These are phyloP conservation scores for Glaciozyma antarctica DNA, from an alignment of 768 basidiomycete genomes.

Conservation along the genomic window DNA sequence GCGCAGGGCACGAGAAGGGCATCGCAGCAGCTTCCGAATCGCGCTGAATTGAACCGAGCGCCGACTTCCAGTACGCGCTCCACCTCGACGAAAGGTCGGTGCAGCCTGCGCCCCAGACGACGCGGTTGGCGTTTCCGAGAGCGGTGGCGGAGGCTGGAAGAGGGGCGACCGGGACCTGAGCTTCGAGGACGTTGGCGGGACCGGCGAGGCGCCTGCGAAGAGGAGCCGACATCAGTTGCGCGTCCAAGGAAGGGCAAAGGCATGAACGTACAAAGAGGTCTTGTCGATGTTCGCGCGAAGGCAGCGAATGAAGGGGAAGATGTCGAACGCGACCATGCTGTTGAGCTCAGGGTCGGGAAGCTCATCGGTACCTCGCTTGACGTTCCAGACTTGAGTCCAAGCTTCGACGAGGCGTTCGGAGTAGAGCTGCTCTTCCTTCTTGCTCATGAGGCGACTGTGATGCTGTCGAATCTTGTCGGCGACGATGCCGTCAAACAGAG, in stretches of 20 bases:
- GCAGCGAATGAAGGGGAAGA: slow-evolving; percentile 72
- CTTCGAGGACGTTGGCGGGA: slow-evolving; percentile 45
- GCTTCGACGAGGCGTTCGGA: slow-evolving; percentile 66
- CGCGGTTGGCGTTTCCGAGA: background rate
- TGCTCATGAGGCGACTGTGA: slow-evolving; percentile 51
- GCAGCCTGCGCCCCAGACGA: background rate
- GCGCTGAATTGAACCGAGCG: slow-evolving; percentile 61
- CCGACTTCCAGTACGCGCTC: slow-evolving; percentile 43
- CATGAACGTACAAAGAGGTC: slow-evolving; percentile 60
- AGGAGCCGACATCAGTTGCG: background rate
- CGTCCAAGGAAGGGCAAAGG: background rate
- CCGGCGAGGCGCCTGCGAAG: slow-evolving; percentile 44
- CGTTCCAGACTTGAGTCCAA: slow-evolving; percentile 70
- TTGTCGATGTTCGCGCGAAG: slow-evolving; percentile 75
- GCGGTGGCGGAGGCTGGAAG: background rate
- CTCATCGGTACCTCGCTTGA: slow-evolving; percentile 53
- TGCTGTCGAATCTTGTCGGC: slow-evolving; percentile 63
- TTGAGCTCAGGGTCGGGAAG: slow-evolving; percentile 63
- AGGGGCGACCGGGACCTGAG: slow-evolving; percentile 8
- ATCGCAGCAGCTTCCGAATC: slow-evolving; percentile 50
- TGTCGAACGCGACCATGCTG: slow-evolving; percentile 63
- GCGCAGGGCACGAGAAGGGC: background rate
- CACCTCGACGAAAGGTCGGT: background rate
- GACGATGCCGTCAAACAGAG: slow-evolving; percentile 69
- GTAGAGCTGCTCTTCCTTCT: slow-evolving; percentile 62